phyloP scores from a whole-genome alignment of 179 eudicot genomes.

The Monotropa hypopitys region DNA sequence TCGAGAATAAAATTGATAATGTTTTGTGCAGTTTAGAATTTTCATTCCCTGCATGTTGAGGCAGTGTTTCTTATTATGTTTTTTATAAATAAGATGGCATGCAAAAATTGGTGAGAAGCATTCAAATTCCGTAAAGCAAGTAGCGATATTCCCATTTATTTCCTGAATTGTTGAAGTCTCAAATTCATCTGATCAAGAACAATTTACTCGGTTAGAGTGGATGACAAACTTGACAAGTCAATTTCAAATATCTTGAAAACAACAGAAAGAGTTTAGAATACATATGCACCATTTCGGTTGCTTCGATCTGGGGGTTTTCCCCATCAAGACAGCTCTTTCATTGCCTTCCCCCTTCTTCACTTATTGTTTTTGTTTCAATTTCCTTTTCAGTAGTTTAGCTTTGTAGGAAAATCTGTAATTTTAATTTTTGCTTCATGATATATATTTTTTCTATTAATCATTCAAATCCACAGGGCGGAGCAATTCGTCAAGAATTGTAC shows the following conservation, averaged over 20 bases:
- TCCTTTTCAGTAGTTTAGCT: neutral
- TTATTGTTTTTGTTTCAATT: no score
- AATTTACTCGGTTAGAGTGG: neutral
- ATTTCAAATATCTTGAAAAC: neutral
- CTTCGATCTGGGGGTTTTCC: neutral
- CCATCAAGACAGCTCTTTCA: neutral
- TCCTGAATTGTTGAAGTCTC: neutral
- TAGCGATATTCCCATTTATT: neutral
- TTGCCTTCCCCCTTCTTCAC: neutral
- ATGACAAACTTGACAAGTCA: neutral
- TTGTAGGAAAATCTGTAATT: neutral
- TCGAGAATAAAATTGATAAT: neutral
- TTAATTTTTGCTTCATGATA: neutral
- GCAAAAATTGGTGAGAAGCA: neutral
- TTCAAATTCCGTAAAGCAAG: neutral
- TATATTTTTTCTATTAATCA: neutral
- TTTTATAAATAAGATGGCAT: neutral
- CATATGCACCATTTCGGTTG: neutral
- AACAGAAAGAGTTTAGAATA: neutral
- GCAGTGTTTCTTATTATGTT: neutral
- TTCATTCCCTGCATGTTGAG: neutral
- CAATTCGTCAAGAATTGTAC: constrained; percentile 71
- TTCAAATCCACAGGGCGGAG: constrained; percentile 52
- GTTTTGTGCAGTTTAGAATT: neutral
- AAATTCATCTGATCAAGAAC: neutral